Base-by-base conservation (phyloP, 495 filamentous ascomycete species). In the Tuber aestivum region DNA sequence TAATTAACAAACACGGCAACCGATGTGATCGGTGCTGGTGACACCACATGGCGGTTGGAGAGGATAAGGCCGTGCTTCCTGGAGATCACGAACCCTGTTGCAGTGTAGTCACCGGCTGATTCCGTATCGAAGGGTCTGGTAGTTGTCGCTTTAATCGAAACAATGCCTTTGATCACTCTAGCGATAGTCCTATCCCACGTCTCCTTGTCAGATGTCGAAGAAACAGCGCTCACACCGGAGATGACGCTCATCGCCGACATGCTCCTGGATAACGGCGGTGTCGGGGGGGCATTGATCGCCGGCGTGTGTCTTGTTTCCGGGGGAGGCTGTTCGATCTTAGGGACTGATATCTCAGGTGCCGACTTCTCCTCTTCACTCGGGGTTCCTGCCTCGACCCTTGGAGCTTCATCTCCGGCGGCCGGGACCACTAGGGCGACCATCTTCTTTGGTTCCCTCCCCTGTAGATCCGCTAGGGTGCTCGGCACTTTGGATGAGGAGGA, bases 1-100 rank as follows among this genome's bases (percentile, higher is more conserved):
- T 83, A 83, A 65, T 83, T 83, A n/a, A 83, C 78, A 42, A 83
- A 83, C 27, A 83, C 82, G 12, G 82, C 82, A 27, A 83, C 82
- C 41, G 77, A 83, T n/a, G 81, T 83, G 61, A 83, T 81, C 65
- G 82, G 82, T 8, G 82, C 82, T 14, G 82, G 82, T 42, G 79
- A 82, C 61, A 83, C 82, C 38, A 83, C 82, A 71, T 83, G 82
- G 50, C 82, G 79, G 44, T 83, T 83, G 8, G 82, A 83, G 21
- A 83, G 74, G 71, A 83, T 83, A 61, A 83, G 73, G 32, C 82
- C 82, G 21, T 83, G 82, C 70, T 83, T 78, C 74, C 83, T 83
- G 18, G 78, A 81, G 71, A 83, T 83, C 56, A 83, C 79, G 44
- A 83, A 83, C 41, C 82, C 82, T 4, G 82, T 83, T 21, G 82